Evolutionary conservation across 306 rosid genomes (phyloP).

Genomic region (Cyclanthera cordifolia): DNA sequence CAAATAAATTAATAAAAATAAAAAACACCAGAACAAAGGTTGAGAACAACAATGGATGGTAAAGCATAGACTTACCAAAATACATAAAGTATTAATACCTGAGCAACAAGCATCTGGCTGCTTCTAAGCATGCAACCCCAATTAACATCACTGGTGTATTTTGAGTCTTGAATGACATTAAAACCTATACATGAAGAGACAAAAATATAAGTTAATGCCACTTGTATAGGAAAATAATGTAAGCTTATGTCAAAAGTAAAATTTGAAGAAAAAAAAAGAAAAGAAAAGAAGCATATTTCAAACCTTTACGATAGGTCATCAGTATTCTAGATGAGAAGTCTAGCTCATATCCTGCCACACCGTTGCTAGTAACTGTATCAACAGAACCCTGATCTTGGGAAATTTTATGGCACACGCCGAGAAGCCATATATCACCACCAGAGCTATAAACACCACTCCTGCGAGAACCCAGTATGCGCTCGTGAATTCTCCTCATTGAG

Average conservation of each 20-base stretch:
- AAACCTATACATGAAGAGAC: conserved; percentile 40
- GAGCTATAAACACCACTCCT: conserved; percentile 53
- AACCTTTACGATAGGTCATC: conserved; percentile 90
- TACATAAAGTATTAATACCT: conserved; percentile 31
- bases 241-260: neutral
- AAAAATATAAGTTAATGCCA: conserved; percentile 11
- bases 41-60: neutral
- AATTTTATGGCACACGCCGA: conserved; percentile 62
- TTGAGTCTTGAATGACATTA: conserved; percentile 62
- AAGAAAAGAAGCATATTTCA: too few species aligned
- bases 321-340: conserved; percentile 76
- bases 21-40: neutral
- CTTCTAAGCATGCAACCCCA: conserved; percentile 99
- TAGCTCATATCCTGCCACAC: conserved; percentile 46
- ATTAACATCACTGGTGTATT: conserved; percentile 74
- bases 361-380: conserved; percentile 31
- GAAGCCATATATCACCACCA: conserved; percentile 87
- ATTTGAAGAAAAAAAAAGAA: conserved; percentile 8
- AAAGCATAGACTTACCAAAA: neutral
- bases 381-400: conserved; percentile 42
- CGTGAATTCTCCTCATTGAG: conserved; percentile 83
- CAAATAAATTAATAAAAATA: neutral
- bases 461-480: conserved; percentile 62
- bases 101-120: conserved; percentile 98
- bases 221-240: neutral